Conservation (phyloP, 116 monocot genomes). For the Zostera marina region DNA sequence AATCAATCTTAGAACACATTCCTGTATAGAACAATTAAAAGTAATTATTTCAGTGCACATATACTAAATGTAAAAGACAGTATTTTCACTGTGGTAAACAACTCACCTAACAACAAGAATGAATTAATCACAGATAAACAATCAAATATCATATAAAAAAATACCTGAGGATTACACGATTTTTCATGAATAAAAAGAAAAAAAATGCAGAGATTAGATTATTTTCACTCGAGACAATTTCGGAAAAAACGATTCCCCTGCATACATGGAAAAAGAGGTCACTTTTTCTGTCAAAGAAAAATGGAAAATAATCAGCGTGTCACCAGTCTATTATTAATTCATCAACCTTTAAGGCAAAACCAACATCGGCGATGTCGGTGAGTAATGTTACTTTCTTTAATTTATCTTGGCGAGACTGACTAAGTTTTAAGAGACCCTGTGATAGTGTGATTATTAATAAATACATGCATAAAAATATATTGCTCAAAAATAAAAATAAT, state of each 20-base stretch:
- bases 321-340: background rate
- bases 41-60: no score
- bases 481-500: background rate
- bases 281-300: background rate
- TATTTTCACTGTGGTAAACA: no score
- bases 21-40: no score
- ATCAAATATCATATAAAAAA: no score
- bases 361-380: conserved; percentile 51
- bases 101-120: no score
- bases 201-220: no score
- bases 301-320: background rate
- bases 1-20: no score
- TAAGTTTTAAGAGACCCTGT: conserved; percentile 73
- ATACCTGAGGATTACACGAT: no score
- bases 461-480: background rate
- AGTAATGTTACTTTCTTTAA: conserved; percentile 40
- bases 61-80: no score
- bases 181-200: no score
- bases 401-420: conserved; percentile 47
- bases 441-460: conserved; percentile 8
- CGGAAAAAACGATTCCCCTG: conserved; percentile 1
- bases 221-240: background rate
- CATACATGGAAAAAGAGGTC: background rate
- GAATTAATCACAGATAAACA: no score
- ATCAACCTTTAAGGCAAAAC: conserved; percentile 76